Evolutionary conservation across 2,329 filamentous ascomycete genomes (phyloP).

Genomic region (Colletotrichum spaethianum): DNA sequence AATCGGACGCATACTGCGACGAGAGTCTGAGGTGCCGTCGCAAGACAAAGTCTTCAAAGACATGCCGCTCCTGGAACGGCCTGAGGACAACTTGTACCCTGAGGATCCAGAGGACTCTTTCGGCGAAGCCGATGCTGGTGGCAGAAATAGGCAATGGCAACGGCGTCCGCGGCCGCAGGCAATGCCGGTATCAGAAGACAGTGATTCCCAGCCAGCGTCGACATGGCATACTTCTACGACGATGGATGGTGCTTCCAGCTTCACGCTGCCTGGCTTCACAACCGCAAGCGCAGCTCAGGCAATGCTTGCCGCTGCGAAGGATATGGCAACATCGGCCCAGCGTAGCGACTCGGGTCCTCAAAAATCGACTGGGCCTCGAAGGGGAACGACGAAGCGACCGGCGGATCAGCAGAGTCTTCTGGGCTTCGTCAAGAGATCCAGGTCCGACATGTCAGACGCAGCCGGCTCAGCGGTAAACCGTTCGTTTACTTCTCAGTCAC

Average conservation of each 20-base stretch:
- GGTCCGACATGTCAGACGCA: constrained; percentile 28
- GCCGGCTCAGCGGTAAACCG: background rate
- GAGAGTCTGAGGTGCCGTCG: constrained; percentile 66
- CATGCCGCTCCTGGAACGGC: constrained; percentile 67
- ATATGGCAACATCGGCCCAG: constrained; percentile 36
- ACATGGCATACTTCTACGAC: constrained; percentile 61
- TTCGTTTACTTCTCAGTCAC: constrained; percentile 39
- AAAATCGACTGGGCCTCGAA: constrained; percentile 41
- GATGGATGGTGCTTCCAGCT: constrained; percentile 71
- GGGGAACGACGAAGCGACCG: constrained; percentile 51
- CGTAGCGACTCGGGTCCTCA: constrained; percentile 40
- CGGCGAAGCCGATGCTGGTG: background rate
- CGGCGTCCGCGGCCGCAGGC: constrained; percentile 27
- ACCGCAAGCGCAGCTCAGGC: constrained; percentile 70
- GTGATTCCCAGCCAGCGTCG: background rate
- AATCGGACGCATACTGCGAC: constrained; percentile 79
- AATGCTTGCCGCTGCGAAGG: constrained; percentile 51
- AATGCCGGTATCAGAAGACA: constrained; percentile 10
- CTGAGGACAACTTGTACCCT: constrained; percentile 79
- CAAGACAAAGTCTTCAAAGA: constrained; percentile 67
- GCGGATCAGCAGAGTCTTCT: constrained; percentile 59
- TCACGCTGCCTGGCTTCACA: constrained; percentile 75
- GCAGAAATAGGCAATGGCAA: constrained; percentile 33
- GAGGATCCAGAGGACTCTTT: constrained; percentile 48
- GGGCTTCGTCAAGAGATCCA: constrained; percentile 53